Evolutionary conservation across 2,329 filamentous ascomycete genomes (phyloP).

Genomic region (Aspergillus transmontanensis): DNA sequence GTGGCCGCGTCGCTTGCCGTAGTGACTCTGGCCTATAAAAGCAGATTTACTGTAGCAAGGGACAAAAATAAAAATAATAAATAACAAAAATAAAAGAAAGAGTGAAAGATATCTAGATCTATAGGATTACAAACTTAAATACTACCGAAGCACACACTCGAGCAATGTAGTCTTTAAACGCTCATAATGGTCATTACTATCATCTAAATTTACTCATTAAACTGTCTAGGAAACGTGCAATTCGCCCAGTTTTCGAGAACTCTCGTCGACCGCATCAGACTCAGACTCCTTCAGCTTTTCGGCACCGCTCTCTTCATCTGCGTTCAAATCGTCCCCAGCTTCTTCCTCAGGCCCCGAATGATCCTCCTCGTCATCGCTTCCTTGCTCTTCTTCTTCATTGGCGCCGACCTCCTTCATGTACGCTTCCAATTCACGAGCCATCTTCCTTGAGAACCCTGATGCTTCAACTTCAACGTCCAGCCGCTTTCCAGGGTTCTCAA

Average conservation of each 20-base stretch:
- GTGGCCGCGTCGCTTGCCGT: conserved; percentile 40
- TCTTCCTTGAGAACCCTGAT: conserved; percentile 94
- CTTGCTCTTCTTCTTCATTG: conserved; percentile 50
- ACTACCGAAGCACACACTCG: background rate
- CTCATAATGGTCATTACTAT: conserved; percentile 28
- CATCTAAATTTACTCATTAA: conserved; percentile 23
- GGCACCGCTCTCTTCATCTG: background rate
- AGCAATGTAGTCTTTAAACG: background rate
- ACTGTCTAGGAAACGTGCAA: conserved; percentile 33
- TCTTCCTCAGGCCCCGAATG: conserved; percentile 37
- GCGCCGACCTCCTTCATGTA: conserved; percentile 77
- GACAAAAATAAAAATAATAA: background rate
- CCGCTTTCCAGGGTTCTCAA: conserved; percentile 64
- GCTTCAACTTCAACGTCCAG: conserved; percentile 89
- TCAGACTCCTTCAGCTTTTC: conserved; percentile 7
- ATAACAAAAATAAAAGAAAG: background rate
- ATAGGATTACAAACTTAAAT: background rate
- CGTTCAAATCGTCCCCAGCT: conserved; percentile 26
- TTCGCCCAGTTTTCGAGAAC: conserved; percentile 33
- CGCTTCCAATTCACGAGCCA: conserved; percentile 88
- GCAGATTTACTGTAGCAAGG: background rate
- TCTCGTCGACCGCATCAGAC: conserved; percentile 26
- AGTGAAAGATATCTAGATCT: background rate
- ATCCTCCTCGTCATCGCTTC: conserved; percentile 39
- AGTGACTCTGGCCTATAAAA: conserved; percentile 5